Percentiles rank a stretch among this genome's conserved stretches.
Conservation (phyloP, 2,329 filamentous ascomycete genomes). For the Dactylellina cionopaga region DNA sequence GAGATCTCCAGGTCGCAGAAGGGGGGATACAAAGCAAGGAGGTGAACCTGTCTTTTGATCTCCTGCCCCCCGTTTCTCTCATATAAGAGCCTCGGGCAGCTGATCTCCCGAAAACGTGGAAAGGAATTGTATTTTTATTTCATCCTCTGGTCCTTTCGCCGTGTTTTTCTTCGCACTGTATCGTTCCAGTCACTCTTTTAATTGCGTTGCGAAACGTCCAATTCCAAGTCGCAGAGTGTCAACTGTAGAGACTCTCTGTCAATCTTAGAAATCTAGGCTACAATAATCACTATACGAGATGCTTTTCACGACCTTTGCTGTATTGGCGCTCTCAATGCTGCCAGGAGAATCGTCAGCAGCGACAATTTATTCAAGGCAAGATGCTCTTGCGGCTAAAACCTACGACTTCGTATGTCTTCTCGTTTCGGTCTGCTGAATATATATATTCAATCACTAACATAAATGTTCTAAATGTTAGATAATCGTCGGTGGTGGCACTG, state of each 20-base stretch:
- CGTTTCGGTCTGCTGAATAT: too few relatives aligned
- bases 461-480: conserved; percentile 12
- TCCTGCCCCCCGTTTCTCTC: conserved; percentile 19
- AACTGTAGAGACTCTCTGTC: not conserved
- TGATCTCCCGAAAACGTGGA: conserved; percentile 48
- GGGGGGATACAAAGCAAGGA: conserved; percentile 43
- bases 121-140: conserved; percentile 17
- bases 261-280: not conserved
- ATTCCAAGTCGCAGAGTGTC: not conserved
- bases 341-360: conserved; percentile 26
- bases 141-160: conserved; percentile 2
- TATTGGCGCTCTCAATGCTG: conserved; percentile 33
- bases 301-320: conserved; percentile 30
- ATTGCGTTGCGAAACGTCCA: conserved; percentile 3
- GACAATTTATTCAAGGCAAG: conserved; percentile 27
- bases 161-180: not conserved
- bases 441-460: not conserved
- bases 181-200: conserved; percentile 4
- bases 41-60: conserved; percentile 20
- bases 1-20: conserved; percentile 14
- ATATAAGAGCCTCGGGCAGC: conserved; percentile 30
- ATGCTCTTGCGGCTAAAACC: conserved; percentile 5
- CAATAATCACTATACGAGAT: not conserved
- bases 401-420: conserved; percentile 45
- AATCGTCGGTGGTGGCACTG: conserved; percentile 48